Base-by-base conservation (phyloP, 768 basidiomycete genomes). In the Tephrocybe sp. region DNA sequence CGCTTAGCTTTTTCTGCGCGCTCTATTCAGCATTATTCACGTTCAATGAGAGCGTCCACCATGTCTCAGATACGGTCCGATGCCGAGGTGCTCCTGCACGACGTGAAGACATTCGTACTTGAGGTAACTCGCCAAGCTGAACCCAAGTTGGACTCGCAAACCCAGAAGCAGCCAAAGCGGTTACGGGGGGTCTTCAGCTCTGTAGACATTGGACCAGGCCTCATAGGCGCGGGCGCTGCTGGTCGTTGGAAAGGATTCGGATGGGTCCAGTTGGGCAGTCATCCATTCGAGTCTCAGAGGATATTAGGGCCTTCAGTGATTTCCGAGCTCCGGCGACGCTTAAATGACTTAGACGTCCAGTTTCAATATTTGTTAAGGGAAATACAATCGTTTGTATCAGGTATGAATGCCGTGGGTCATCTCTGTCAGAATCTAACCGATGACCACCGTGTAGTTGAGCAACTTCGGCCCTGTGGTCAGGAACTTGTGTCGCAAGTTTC, bases 1-100 rank as follows among this genome's bases (percentile, higher is more conserved):
- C 86, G 93, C 62, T 74, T 97, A 22, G 88, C 94, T 21, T 78
- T 95, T 3, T 91, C 88, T 9, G 84, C 90, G n/a, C 86, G 94
- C 41, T 91, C 94, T 0, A 84, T 89, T 69, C 82, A 87, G 59
- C 88, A 88, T 52, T 84, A 89, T 58, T 84, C 85, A 0, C 83
- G 81, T 11, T 76, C 79, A 1, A 73, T 79, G 18, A 66, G 79
- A 2, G 64, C 74, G 10, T 82, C 86, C 52, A 84, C 84, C 10
- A 72, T 82, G 1, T 78, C 73, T 55, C 80, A 87, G 29, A 86
- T 89, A 54, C 83, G 86, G 58, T 76, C 79, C 7, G 88, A 89
- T 58, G 86, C 87, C 1, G 77, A 82, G 44, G 88, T 89, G 57
- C 73, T 90, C 8, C 86, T 87, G 52, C 76, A 80, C 27, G 86